A percentile compares a stretch with the other conserved stretches of the same genome.
These are phyloP conservation scores for Kentomonas sorsogonicus DNA, from an alignment of 208 protist genomes.

Conservation along the genomic window DNA sequence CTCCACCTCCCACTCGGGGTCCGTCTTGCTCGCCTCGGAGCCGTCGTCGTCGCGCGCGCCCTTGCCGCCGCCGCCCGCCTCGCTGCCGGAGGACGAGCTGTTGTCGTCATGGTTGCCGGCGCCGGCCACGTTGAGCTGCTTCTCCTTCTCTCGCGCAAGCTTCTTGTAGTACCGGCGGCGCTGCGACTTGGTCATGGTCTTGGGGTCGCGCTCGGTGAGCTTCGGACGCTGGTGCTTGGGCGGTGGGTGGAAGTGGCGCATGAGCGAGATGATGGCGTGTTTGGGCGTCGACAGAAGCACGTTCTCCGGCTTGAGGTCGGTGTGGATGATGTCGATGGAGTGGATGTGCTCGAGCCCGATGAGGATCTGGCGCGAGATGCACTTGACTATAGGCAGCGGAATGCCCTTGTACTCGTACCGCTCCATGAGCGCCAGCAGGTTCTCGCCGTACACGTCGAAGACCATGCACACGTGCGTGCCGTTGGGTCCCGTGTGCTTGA, in stretches of 20 bases:
- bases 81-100: constrained; percentile 12
- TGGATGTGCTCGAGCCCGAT: constrained; percentile 94
- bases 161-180: constrained; percentile 90
- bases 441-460: constrained; percentile 95
- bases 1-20: constrained; percentile 80
- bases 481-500: constrained; percentile 84
- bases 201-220: constrained; percentile 76
- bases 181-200: constrained; percentile 91
- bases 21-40: constrained; percentile 63
- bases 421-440: constrained; percentile 95
- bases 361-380: constrained; percentile 87
- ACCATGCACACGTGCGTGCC: constrained; percentile 95
- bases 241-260: constrained; percentile 73
- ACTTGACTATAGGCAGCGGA: constrained; percentile 92
- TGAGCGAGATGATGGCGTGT: constrained; percentile 80
- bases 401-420: constrained; percentile 94
- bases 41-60: constrained; percentile 14
- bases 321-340: constrained; percentile 94
- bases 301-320: constrained; percentile 97
- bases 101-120: constrained; percentile 21
- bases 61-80: constrained; percentile 11
- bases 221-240: constrained; percentile 66
- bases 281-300: constrained; percentile 86
- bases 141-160: constrained; percentile 47
- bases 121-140: constrained; percentile 8